A percentile compares a stretch with the other conserved stretches of the same genome.
Evolutionary conservation across 148 eudicot species (phyloP).

Genomic region (Cornus florida): DNA sequence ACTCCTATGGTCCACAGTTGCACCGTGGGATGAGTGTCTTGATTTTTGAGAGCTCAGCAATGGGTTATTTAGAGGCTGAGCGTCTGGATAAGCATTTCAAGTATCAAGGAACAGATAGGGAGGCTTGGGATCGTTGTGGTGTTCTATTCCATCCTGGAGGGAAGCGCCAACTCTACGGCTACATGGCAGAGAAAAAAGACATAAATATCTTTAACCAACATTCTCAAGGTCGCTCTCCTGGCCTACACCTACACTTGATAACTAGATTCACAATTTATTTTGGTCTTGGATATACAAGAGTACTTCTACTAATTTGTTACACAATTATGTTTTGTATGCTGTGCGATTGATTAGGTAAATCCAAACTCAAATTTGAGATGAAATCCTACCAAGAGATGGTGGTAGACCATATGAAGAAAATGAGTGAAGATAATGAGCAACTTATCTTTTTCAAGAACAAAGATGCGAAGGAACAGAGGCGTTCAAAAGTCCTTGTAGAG

Average conservation of each 20-base stretch:
- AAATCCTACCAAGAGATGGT: constrained; percentile 69
- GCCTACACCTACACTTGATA: too few relatives aligned
- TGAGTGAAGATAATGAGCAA: constrained; percentile 81
- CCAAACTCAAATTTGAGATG: constrained; percentile 57
- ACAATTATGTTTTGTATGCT: too few relatives aligned
- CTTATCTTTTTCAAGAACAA: constrained; percentile 51
- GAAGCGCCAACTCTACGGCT: constrained; percentile 54
- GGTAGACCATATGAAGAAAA: constrained; percentile 49
- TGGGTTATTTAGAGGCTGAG: too few relatives aligned
- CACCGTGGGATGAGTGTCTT: too few relatives aligned
- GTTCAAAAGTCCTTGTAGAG: constrained; percentile 50
- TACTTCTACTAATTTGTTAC: too few relatives aligned
- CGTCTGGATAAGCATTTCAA: constrained; percentile 31
- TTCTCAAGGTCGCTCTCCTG: constrained; percentile 42
- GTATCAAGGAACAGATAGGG: constrained; percentile 47
- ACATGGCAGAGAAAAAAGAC: constrained; percentile 60
- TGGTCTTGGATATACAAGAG: too few relatives aligned
- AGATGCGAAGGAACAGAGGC: constrained; percentile 47
- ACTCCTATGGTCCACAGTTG: too few relatives aligned
- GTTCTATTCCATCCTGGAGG: constrained; percentile 18
- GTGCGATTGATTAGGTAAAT: too few relatives aligned
- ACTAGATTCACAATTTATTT: too few relatives aligned
- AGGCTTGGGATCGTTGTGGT: constrained; percentile 49
- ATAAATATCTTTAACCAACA: constrained; percentile 64
- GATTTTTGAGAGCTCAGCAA: too few relatives aligned